phyloP scores from a whole-genome alignment of 805 yeast species.

The Candida maris region DNA sequence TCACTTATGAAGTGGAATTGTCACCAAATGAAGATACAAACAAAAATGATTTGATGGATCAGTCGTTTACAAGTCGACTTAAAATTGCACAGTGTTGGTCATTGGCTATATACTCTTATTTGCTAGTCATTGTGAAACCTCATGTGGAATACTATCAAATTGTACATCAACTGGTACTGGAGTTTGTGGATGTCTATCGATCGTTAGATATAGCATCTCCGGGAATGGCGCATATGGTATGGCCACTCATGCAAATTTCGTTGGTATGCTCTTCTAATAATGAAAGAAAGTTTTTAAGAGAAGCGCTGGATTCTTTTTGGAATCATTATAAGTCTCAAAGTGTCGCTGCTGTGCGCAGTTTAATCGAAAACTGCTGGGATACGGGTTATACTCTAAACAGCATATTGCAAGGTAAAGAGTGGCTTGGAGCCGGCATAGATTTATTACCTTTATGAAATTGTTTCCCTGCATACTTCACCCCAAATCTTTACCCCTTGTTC shows the following conservation, averaged over 20 bases:
- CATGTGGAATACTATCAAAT: conserved; percentile 17
- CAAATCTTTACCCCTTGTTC: conserved; percentile 45
- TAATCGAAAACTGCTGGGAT: conserved; percentile 40
- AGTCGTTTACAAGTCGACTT: conserved; percentile 26
- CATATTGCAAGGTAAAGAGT: conserved; percentile 26
- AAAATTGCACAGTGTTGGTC: conserved; percentile 43
- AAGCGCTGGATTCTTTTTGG: conserved; percentile 34
- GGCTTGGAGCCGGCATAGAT: neutral
- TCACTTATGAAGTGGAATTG: conserved; percentile 14
- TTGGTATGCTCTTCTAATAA: conserved; percentile 32
- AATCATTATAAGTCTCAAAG: conserved; percentile 41
- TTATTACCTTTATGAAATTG: neutral
- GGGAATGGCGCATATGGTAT: conserved; percentile 45
- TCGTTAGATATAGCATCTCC: conserved; percentile 38
- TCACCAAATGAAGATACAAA: neutral
- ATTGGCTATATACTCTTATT: conserved; percentile 32
- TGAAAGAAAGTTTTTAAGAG: conserved; percentile 27
- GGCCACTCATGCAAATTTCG: conserved; percentile 50
- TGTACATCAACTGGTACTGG: conserved; percentile 30
- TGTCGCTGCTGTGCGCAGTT: conserved; percentile 31
- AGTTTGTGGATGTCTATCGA: conserved; percentile 40
- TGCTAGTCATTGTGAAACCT: conserved; percentile 30
- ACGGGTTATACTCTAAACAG: conserved; percentile 34
- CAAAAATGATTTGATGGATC: conserved; percentile 2
- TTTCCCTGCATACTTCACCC: conserved; percentile 38